phyloP scores from a whole-genome alignment of 2,329 filamentous ascomycete species.

The Leptosphaerulina australis region DNA sequence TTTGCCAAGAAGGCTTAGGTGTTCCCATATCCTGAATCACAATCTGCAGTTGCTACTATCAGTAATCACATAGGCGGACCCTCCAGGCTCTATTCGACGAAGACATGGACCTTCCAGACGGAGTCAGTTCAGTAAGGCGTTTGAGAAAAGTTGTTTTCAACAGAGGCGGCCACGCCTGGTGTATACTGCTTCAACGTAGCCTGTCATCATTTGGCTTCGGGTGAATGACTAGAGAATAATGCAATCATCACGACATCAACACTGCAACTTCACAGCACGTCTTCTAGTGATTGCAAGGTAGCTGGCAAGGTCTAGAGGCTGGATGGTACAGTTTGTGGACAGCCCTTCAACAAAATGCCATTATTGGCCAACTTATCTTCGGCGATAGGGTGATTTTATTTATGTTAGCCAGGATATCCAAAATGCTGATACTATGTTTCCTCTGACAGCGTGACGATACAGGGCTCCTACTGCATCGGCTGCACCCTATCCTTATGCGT shows the following conservation, averaged over 20 bases:
- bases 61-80: background rate
- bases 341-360: no score
- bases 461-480: no score
- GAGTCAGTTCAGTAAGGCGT: background rate
- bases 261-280: no score
- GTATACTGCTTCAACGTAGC: background rate
- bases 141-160: background rate
- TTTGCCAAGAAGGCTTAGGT: constrained; percentile 71
- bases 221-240: constrained; percentile 12
- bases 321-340: no score
- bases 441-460: no score
- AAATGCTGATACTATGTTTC: no score
- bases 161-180: background rate
- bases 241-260: constrained; percentile 13
- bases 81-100: background rate
- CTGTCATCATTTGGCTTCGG: background rate
- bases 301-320: no score
- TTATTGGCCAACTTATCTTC: no score
- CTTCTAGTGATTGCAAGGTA: no score
- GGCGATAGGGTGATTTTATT: no score
- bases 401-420: no score
- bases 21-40: background rate
- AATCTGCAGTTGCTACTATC: background rate
- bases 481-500: no score
- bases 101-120: background rate